phyloP scores from a whole-genome alignment of 352 stramenopile genomes.

The Pythium dissimile region DNA sequence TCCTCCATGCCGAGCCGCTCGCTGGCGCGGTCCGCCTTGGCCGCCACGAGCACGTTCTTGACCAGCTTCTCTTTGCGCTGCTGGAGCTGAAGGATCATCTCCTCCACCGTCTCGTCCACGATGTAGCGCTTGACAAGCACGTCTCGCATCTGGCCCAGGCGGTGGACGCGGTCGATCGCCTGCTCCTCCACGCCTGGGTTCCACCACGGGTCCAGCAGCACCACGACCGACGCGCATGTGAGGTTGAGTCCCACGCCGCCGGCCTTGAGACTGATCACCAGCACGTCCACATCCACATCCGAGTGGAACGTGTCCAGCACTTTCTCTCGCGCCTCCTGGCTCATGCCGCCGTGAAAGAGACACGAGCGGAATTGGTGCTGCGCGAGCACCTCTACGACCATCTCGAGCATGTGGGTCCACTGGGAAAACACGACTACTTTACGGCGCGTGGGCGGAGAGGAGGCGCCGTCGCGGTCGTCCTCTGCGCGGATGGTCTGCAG shows the following conservation, averaged over 20 bases:
- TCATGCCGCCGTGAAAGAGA: constrained; percentile 76
- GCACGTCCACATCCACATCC: constrained; percentile 51
- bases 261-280: constrained; percentile 88
- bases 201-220: constrained; percentile 93
- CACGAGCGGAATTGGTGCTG: constrained; percentile 48
- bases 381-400: constrained; percentile 58
- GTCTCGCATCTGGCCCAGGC: constrained; percentile 78
- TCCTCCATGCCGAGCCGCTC: constrained; percentile 67
- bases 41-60: constrained; percentile 72
- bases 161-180: constrained; percentile 92
- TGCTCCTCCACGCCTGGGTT: constrained; percentile 93
- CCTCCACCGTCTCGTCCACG: constrained; percentile 86
- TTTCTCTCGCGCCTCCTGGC: constrained; percentile 61
- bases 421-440: constrained; percentile 91
- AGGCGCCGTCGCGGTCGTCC: constrained; percentile 23
- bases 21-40: constrained; percentile 35
- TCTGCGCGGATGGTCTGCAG: constrained; percentile 54
- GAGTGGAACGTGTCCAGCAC: constrained; percentile 66
- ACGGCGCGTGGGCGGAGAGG: constrained; percentile 27
- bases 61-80: constrained; percentile 86
- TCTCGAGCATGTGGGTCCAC: constrained; percentile 88
- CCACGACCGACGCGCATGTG: constrained; percentile 84
- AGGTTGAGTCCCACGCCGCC: constrained; percentile 91
- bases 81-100: constrained; percentile 90
- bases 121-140: constrained; percentile 91